Evolutionary conservation across 805 yeast genomes (phyloP).

Genomic region (Wickerhamiella australiensis): DNA sequence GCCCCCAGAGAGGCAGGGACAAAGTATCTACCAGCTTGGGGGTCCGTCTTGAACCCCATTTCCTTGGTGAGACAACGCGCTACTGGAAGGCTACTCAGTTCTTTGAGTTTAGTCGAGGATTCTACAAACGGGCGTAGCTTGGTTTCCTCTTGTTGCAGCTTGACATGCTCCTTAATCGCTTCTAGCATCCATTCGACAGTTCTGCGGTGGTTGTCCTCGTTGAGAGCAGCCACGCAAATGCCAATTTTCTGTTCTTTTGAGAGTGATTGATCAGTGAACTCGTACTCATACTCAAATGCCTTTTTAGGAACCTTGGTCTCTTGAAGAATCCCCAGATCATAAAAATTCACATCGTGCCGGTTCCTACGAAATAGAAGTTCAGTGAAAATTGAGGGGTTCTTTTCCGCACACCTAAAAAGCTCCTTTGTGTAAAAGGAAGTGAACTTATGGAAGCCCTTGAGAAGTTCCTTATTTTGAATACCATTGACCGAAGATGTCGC

Average conservation of each 20-base stretch:
- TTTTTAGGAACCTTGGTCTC: conserved; percentile 13
- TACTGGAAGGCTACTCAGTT: conserved; percentile 37
- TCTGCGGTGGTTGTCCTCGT: conserved; percentile 34
- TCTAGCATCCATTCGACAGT: conserved; percentile 36
- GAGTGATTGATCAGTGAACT: conserved; percentile 24
- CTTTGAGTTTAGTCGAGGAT: conserved; percentile 20
- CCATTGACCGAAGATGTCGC: conserved; percentile 40
- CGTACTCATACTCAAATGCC: conserved; percentile 18
- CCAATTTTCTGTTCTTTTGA: conserved; percentile 38
- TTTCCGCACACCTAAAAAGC: conserved; percentile 37
- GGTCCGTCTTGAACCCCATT: conserved; percentile 34
- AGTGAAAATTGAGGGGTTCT: conserved; percentile 42
- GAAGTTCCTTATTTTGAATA: conserved; percentile 32
- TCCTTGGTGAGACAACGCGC: conserved; percentile 37
- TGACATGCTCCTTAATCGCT: conserved; percentile 30
- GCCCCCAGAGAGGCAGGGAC: conserved; percentile 29
- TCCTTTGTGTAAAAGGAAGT: conserved; percentile 52
- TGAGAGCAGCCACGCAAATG: conserved; percentile 39
- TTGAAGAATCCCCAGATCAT: conserved; percentile 46
- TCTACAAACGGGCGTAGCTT: conserved; percentile 19
- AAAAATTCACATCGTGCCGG: conserved; percentile 38
- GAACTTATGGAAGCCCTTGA: conserved; percentile 54
- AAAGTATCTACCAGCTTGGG: conserved; percentile 31
- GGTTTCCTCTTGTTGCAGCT: conserved; percentile 12
- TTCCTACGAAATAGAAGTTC: conserved; percentile 58